phyloP scores from a whole-genome alignment of 164 flowering plant genomes.

The Magnolia officinalis region DNA sequence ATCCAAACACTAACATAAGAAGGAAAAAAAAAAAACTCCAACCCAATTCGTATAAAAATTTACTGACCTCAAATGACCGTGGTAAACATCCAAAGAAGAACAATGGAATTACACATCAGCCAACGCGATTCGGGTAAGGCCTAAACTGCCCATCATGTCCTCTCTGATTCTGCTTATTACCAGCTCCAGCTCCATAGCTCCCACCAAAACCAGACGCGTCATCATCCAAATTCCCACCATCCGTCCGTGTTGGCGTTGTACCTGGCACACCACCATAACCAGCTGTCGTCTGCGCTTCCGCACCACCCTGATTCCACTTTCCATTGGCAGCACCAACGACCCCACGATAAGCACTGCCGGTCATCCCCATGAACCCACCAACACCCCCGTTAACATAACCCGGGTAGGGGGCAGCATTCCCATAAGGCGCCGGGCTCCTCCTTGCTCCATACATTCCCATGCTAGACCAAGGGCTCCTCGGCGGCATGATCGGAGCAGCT shows the following conservation, averaged over 20 bases:
- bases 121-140: constrained; percentile 17
- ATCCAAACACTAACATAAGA: constrained; percentile 12
- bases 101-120: constrained; percentile 18
- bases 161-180: constrained; percentile 22
- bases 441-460: constrained; percentile 8
- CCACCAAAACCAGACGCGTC: constrained; percentile 22
- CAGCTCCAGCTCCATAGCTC: constrained; percentile 23
- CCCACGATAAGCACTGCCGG: constrained; percentile 23
- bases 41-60: constrained; percentile 17
- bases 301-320: constrained; percentile 25
- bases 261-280: neutral
- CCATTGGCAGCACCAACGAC: constrained; percentile 20
- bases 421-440: constrained; percentile 10
- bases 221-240: constrained; percentile 26
- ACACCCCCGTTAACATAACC: constrained; percentile 37
- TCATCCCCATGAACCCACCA: constrained; percentile 24
- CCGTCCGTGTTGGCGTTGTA: constrained; percentile 13
- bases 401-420: constrained; percentile 19
- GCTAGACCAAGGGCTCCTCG: constrained; percentile 20
- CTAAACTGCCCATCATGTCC: constrained; percentile 20
- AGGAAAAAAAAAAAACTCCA: constrained; percentile 1
- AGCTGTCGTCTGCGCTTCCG: constrained; percentile 16
- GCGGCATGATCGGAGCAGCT: constrained; percentile 3
- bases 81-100: constrained; percentile 15
- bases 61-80: constrained; percentile 23